phyloP scores from a whole-genome alignment of 2,329 filamentous ascomycete genomes.

The Apiospora phragmitis region DNA sequence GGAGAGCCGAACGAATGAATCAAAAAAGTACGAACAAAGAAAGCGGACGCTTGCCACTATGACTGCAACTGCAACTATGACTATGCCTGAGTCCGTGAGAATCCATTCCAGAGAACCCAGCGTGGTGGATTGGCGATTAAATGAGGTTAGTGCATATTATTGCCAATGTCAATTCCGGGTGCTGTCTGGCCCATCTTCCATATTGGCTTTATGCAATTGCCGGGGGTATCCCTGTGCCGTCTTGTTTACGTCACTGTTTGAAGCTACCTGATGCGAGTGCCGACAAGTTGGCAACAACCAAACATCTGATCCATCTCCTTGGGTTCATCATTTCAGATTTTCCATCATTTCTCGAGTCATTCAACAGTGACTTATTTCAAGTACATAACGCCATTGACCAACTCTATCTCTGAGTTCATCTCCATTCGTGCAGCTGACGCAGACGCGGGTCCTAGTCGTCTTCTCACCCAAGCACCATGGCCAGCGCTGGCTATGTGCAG shows the following conservation, averaged over 20 bases:
- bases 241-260: conserved; percentile 11
- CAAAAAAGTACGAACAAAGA: conserved; percentile 9
- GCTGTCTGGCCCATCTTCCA: neutral
- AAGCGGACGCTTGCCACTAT: neutral
- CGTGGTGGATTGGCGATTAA: neutral
- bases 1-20: conserved; percentile 14
- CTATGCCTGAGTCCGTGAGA: neutral
- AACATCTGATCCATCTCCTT: neutral
- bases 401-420: neutral
- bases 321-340: neutral
- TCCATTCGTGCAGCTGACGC: neutral
- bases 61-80: neutral
- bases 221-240: neutral
- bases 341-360: conserved; percentile 1
- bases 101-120: neutral
- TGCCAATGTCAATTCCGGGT: neutral
- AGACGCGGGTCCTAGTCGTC: neutral
- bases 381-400: neutral
- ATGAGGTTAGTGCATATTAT: neutral
- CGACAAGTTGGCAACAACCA: neutral
- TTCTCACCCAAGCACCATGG: conserved; percentile 21
- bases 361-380: neutral
- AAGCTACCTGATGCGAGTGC: no score
- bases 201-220: neutral
- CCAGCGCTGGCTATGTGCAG: conserved; percentile 66